Evolutionary conservation across 2,329 filamentous ascomycete genomes (phyloP).

Genomic region (Chaetomiaceae sp.): DNA sequence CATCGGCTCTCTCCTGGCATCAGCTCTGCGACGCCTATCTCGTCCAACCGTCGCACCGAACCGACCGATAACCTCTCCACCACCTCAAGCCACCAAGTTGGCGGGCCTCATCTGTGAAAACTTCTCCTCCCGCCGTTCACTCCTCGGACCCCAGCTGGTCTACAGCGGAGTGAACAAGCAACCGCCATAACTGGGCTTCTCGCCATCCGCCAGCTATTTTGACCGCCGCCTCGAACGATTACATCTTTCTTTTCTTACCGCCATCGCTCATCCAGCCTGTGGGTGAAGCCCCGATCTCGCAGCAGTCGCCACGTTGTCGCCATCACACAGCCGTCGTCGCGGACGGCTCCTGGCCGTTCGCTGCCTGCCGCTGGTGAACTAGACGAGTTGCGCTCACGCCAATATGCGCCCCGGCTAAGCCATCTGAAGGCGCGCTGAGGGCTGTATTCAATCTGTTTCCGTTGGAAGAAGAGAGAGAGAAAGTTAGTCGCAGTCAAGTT

Average conservation of each 20-base stretch:
- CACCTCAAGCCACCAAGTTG: constrained; percentile 34
- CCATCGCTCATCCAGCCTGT: constrained; percentile 7
- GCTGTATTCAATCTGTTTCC: constrained; percentile 20
- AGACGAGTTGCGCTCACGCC: constrained; percentile 15
- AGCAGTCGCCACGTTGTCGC: constrained; percentile 18
- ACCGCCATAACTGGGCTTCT: constrained; percentile 78
- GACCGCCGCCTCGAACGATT: not conserved
- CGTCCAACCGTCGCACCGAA: constrained; percentile 5
- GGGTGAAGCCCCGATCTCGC: constrained; percentile 5
- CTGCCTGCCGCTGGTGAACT: constrained; percentile 32
- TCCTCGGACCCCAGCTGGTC: constrained; percentile 89
- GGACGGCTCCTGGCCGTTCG: constrained; percentile 33
- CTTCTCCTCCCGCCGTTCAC: constrained; percentile 77
- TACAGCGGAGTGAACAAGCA: constrained; percentile 95
- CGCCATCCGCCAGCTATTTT: constrained; percentile 10
- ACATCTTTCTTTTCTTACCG: not conserved
- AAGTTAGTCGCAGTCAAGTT: not conserved
- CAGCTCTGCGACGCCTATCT: constrained; percentile 1
- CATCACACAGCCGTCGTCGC: constrained; percentile 23
- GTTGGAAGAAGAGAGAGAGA: not conserved
- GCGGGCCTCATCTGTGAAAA: constrained; percentile 48
- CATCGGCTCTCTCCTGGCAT: not conserved
- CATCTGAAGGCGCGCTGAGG: constrained; percentile 20
- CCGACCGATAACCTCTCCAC: not conserved
- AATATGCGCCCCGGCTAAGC: constrained; percentile 29